Percentiles rank a stretch among this genome's conserved stretches.
These are phyloP conservation scores for Citrullus mucosospermus DNA, from an alignment of 306 rosid genomes.

Conservation along the genomic window DNA sequence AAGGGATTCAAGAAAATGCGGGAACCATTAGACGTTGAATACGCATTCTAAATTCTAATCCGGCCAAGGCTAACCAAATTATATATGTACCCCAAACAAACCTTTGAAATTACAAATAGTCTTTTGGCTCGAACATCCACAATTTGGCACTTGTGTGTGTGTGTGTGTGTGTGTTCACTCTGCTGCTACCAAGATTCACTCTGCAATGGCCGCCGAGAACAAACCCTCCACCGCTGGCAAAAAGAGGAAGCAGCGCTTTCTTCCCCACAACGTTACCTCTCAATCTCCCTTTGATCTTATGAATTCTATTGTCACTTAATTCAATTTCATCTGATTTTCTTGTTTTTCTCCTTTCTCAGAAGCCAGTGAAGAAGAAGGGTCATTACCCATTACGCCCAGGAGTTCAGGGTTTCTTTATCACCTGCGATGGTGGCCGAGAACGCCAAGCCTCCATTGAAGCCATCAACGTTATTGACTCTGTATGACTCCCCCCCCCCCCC, in stretches of 20 bases:
- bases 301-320: neutral
- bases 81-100: no score
- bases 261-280: conserved; percentile 53
- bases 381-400: conserved; percentile 77
- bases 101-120: no score
- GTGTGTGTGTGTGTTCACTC: neutral
- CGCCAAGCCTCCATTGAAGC: conserved; percentile 88
- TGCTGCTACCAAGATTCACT: no score
- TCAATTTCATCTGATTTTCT: neutral
- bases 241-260: conserved; percentile 74
- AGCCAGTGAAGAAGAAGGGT: conserved; percentile 77
- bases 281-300: neutral
- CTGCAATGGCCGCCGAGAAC: conserved; percentile 42
- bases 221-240: conserved; percentile 25
- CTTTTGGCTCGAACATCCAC: neutral
- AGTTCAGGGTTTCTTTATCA: conserved; percentile 82
- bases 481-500: conserved; percentile 6
- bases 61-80: no score
- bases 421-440: conserved; percentile 95
- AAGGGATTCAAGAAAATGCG: no score
- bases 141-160: neutral
- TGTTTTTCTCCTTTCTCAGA: conserved; percentile 28
- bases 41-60: no score
- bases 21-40: no score
- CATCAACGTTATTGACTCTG: conserved; percentile 75